Percentiles rank a stretch among this genome's conserved stretches.
Conservation (phyloP, 305 asterid species). For the Solanum hybrid region DNA sequence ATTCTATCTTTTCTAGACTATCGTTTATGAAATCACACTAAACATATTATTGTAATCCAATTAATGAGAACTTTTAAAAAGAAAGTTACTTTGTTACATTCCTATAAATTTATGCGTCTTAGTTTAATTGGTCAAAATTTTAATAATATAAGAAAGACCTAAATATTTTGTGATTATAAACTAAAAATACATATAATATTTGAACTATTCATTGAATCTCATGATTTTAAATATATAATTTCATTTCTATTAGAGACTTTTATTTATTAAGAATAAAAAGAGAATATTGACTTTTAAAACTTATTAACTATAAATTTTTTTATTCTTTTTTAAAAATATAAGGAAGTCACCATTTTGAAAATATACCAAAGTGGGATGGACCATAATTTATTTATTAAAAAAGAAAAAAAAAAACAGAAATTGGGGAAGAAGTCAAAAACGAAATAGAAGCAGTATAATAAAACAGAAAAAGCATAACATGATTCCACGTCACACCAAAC, state of each 20-base stretch:
- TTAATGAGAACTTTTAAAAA: not conserved
- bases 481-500: not conserved
- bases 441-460: not conserved
- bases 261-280: not conserved
- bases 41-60: not conserved
- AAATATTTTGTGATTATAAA: not conserved
- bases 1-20: not conserved
- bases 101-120: not conserved
- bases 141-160: not conserved
- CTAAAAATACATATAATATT: not conserved
- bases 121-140: not conserved
- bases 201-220: not conserved
- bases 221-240: not conserved
- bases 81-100: not conserved
- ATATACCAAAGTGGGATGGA: not conserved
- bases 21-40: too few relatives aligned
- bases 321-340: not conserved
- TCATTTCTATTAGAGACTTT: not conserved
- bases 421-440: not conserved
- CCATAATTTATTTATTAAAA: not conserved
- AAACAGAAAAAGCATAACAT: not conserved
- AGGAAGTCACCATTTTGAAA: not conserved
- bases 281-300: not conserved
- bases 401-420: not conserved
- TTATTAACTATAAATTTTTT: not conserved